phyloP scores from a whole-genome alignment of 305 asterid species.

The Fraxinus sp. region DNA sequence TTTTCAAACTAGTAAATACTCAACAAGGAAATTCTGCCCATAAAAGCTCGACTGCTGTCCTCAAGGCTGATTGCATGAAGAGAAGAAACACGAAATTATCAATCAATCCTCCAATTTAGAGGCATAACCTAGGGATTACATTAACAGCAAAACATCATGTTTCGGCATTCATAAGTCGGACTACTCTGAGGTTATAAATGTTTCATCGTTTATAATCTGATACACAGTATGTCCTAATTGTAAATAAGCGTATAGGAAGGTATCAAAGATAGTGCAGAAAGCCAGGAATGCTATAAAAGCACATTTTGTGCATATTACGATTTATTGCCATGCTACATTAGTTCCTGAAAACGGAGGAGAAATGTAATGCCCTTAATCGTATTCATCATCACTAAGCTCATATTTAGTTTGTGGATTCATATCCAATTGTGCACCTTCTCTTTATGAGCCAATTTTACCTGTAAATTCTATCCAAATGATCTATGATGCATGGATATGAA shows the following conservation, averaged over 20 bases:
- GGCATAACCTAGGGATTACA: neutral
- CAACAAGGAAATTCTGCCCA: neutral
- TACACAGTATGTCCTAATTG: neutral
- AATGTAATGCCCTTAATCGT: too few relatives aligned
- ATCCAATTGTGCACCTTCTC: neutral
- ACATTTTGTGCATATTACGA: neutral
- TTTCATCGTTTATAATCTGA: neutral
- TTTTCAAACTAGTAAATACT: neutral
- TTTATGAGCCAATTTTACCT: neutral
- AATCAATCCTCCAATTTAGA: neutral
- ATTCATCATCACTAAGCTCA: too few relatives aligned
- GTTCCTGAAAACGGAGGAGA: too few relatives aligned
- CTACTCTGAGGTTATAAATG: neutral
- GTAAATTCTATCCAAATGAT: neutral
- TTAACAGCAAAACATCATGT: neutral
- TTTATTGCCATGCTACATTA: neutral
- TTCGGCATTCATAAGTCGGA: neutral
- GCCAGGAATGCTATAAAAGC: neutral
- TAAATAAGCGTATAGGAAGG: neutral
- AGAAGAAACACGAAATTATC: neutral
- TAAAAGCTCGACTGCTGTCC: neutral
- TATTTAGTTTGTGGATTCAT: too few relatives aligned
- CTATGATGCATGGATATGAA: neutral
- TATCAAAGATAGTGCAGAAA: neutral
- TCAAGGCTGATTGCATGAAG: neutral